phyloP scores from a whole-genome alignment of 2,329 filamentous ascomycete genomes.

The Fusarium sp. region DNA sequence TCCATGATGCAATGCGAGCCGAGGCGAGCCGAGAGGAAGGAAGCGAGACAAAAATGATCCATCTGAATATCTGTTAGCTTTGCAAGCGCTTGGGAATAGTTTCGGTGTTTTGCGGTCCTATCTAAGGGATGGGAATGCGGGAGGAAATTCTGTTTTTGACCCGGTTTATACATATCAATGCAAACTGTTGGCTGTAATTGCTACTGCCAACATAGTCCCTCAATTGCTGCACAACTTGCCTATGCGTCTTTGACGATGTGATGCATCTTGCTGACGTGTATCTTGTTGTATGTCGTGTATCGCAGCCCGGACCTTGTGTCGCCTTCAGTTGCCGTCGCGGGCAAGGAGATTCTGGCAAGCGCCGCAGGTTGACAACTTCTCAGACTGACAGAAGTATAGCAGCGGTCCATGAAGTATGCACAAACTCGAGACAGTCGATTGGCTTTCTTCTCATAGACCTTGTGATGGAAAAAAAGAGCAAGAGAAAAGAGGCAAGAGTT shows the following conservation, averaged over 20 bases:
- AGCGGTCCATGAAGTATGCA: not conserved
- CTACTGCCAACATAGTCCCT: not conserved
- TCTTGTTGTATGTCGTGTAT: not conserved
- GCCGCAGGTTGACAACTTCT: not conserved
- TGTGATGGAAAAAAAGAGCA: not conserved
- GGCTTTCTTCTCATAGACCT: not conserved
- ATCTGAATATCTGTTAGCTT: constrained; percentile 37
- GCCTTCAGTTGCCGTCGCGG: not conserved
- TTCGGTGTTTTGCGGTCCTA: constrained; percentile 36
- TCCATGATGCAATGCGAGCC: constrained; percentile 1
- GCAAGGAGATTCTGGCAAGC: not conserved
- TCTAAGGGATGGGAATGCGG: constrained; percentile 18
- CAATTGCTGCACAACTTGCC: not conserved
- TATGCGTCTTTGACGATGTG: not conserved
- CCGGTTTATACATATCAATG: constrained; percentile 22
- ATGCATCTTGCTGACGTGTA: not conserved
- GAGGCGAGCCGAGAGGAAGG: constrained; percentile 1
- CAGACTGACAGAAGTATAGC: not conserved
- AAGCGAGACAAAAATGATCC: constrained; percentile 7
- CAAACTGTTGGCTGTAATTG: not conserved
- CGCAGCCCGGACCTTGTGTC: not conserved
- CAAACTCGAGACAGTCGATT: not conserved
- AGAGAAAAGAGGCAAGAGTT: not conserved
- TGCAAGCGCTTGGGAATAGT: constrained; percentile 29
- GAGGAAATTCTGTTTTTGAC: constrained; percentile 31